phyloP scores from a whole-genome alignment of 2,329 filamentous ascomycete genomes.

The Byssochlamys sp. region DNA sequence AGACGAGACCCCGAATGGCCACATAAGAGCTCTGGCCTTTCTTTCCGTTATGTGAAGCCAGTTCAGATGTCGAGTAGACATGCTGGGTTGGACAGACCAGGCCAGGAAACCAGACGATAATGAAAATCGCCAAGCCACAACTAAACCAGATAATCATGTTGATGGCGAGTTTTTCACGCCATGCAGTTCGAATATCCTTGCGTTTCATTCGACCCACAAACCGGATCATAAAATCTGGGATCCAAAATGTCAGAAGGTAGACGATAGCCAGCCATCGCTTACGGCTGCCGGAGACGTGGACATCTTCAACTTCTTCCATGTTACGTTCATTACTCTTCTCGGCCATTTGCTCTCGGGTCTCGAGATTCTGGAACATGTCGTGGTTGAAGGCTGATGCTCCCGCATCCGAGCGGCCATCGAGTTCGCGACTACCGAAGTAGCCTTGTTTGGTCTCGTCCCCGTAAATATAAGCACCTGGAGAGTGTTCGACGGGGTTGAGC shows the following conservation, averaged over 20 bases:
- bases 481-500: slow-evolving; percentile 37
- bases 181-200: slow-evolving; percentile 83
- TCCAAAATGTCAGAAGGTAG: slow-evolving; percentile 72
- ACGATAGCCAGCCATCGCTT: slow-evolving; percentile 86
- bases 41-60: slow-evolving; percentile 65
- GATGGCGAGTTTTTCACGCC: slow-evolving; percentile 95
- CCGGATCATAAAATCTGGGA: slow-evolving; percentile 75
- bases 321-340: slow-evolving; percentile 89
- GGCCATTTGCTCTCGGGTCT: slow-evolving; percentile 86
- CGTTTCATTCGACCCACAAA: slow-evolving; percentile 74
- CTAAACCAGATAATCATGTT: slow-evolving; percentile 92
- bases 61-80: slow-evolving; percentile 70
- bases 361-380: slow-evolving; percentile 96
- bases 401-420: slow-evolving; percentile 81
- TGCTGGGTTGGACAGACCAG: slow-evolving; percentile 86
- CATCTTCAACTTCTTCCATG: slow-evolving; percentile 81
- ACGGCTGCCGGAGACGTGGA: slow-evolving; percentile 64
- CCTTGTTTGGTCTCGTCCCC: slow-evolving; percentile 64
- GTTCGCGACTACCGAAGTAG: slow-evolving; percentile 71
- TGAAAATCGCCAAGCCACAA: slow-evolving; percentile 70
- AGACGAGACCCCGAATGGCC: slow-evolving; percentile 79
- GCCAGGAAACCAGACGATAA: slow-evolving; percentile 78
- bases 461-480: slow-evolving; percentile 55
- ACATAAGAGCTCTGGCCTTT: slow-evolving; percentile 56
- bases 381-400: slow-evolving; percentile 85